A percentile compares a stretch with the other conserved stretches of the same genome.
phyloP scores from a whole-genome alignment of 805 yeast genomes.

The Starmerella etchellsii region DNA sequence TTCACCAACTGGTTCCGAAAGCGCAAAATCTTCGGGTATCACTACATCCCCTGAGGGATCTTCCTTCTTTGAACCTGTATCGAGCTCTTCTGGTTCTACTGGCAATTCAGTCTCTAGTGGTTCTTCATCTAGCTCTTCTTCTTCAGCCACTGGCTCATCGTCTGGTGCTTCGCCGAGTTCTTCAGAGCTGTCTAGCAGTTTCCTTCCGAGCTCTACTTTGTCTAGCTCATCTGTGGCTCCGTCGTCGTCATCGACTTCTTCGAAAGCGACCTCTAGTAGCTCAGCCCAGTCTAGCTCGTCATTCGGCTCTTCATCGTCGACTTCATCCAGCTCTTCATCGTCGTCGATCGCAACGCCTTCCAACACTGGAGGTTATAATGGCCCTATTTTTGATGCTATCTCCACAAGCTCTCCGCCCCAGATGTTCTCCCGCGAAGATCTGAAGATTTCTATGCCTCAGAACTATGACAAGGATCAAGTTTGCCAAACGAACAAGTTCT shows the following conservation, averaged over 20 bases:
- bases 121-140: background rate
- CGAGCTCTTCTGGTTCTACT: background rate
- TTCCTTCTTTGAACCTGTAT: slow-evolving; percentile 4
- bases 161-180: too few species aligned
- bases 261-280: slow-evolving; percentile 1
- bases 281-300: background rate
- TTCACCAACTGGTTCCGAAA: background rate
- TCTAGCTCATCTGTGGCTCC: background rate
- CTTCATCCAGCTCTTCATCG: slow-evolving; percentile 4
- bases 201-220: background rate
- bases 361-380: slow-evolving; percentile 22
- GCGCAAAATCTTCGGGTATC: slow-evolving; percentile 1
- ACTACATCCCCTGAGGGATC: background rate
- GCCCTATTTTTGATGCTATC: slow-evolving; percentile 39
- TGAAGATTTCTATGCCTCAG: slow-evolving; percentile 35
- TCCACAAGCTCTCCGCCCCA: slow-evolving; percentile 35
- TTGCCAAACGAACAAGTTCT: slow-evolving; percentile 65
- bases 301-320: background rate
- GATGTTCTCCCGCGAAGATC: slow-evolving; percentile 35
- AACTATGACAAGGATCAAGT: slow-evolving; percentile 38
- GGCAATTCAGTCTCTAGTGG: background rate
- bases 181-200: background rate
- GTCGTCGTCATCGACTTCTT: background rate
- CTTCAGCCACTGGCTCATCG: background rate
- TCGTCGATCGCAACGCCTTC: slow-evolving; percentile 11